Percentiles rank a stretch among this genome's conserved stretches.
Evolutionary conservation across 108 stramenopile species (phyloP).

Genomic region (Bacterosira constricta): DNA sequence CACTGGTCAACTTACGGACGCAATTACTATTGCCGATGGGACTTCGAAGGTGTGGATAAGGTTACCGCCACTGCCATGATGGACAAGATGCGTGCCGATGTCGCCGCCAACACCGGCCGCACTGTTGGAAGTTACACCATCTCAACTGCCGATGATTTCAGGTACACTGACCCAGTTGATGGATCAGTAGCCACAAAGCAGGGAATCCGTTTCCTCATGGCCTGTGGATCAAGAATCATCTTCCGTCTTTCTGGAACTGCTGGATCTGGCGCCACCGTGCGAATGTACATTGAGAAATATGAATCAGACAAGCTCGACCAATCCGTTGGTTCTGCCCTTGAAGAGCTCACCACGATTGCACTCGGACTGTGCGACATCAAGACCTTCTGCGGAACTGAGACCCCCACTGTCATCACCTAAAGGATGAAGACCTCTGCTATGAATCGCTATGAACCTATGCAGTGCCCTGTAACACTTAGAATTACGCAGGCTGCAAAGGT

Average conservation of each 20-base stretch:
- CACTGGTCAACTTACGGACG: slow-evolving; percentile 98
- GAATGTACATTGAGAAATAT: slow-evolving; percentile 99
- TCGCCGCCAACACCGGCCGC: slow-evolving; percentile 71
- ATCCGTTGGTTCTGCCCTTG: slow-evolving; percentile 79
- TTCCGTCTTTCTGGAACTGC: slow-evolving; percentile 99
- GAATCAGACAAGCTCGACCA: slow-evolving; percentile 83
- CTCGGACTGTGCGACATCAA: slow-evolving; percentile 89
- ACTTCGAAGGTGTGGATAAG: slow-evolving; percentile 96
- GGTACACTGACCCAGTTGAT: slow-evolving; percentile 97
- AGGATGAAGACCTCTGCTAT: no score
- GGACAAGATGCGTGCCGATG: slow-evolving; percentile 89
- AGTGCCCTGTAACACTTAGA: no score
- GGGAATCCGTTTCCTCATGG: slow-evolving; percentile 95
- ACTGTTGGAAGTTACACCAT: slow-evolving; percentile 85
- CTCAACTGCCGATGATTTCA: slow-evolving; percentile 94
- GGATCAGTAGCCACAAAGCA: slow-evolving; percentile 90
- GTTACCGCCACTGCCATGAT: slow-evolving; percentile 89
- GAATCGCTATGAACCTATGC: no score
- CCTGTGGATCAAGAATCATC: slow-evolving; percentile 95
- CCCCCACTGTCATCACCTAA: slow-evolving; percentile 99
- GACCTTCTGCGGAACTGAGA: slow-evolving; percentile 91
- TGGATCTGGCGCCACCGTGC: slow-evolving; percentile 98
- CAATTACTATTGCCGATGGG: slow-evolving; percentile 99
- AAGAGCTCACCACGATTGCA: slow-evolving; percentile 87
- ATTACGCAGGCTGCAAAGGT: no score